Evolutionary conservation across 345 rosid genomes (phyloP), one percentile per base, ranked within the genome.

Genomic region (Excoecaria cochinchinensis): DNA sequence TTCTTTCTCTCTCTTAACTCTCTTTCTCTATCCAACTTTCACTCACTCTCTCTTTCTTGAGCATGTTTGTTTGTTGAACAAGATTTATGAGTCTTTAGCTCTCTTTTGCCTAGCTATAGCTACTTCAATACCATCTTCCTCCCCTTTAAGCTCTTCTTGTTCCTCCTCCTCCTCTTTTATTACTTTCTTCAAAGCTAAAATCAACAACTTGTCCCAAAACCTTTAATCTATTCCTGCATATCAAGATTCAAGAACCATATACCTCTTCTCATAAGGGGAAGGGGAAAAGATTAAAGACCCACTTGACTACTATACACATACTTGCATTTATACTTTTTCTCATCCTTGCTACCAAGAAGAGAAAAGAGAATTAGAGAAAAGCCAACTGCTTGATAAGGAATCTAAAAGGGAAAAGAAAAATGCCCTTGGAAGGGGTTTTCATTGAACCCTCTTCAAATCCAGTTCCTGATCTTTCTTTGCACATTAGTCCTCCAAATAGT

Each of bases 381-480:
- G 12, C 15, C 16, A 44, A 48, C 13, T 24, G 24, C 6, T 25
- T 14, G 51, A 42, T 55, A 73, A 72, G 47, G 69, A 63, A 51
- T 3, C 58, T 19, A 17, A 55, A 55, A 55, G 7, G 19, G 22
- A 7, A 40, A 24, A 16, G 4, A 65, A 76, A 67, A 50, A 87
- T 86, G 82, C 87, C 92, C 77, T 79, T 86, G 57, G 87, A 90
- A 73, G 87, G 90, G 77, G 76, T 82, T 76, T 86, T 86, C 77
- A 63, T 86, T 63, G 91, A 89, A 82, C 80, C 85, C 40, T 80
- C 86, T 61, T 67, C 90, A 72, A 82, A 76, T 76, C 79, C 82
- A 76, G 71, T 72, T 72, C 95, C 95, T 78, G 93, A 90, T 87
- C 92, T 90, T 22, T 90, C 95, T 70, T 83, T 90, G 58, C 87